Base-by-base conservation (phyloP, 1,284 basidiomycete species). In the Trichosporon sp. region DNA sequence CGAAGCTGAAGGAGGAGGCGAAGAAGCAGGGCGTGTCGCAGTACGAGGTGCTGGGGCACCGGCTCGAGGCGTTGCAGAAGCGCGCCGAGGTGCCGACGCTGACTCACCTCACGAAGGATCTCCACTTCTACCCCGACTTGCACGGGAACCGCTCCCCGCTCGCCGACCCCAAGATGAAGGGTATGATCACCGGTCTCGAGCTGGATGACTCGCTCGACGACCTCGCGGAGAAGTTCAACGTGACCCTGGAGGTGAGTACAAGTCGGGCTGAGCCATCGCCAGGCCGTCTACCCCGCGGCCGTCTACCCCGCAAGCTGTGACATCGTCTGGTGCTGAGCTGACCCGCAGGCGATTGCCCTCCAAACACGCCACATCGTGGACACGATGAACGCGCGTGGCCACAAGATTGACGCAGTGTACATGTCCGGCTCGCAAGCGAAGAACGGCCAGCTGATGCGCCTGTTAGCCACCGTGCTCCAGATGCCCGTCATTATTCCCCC, bases 301-400 rank as follows among this genome's bases (percentile, higher is more conserved):
- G 26, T 26, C 26, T 26, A 26, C 26, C 26, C 26, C 26, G 26
- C 26, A 26, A 26, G 26, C 26, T 26, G 26, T 26, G 26, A 26
- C 26, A 26, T 26, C 26, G 26, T 26, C 26, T 26, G 26, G 26
- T 26, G 26, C 26, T 26, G 26, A 26, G 56, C 56, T 68, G 35
- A 56, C 69, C 21, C 5, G 26, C 56, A 85, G 86, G 91, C 94
- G 10, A 96, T 99, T 83, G 93, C 94, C 5, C 89, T 98, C 21
- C 96, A 98, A 84, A 98, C 95, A 11, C 88, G 92, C 2, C 96
- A 98, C 84, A 98, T 99, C 81, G 87, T 99, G 70, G 92, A 96
- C 79, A 88, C 90, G 77, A 92, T 99, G 89, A 98, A 98, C 84
- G 83, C 79, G 16, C 88, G 90, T 51, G 96, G 96, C 0, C 96